Evolutionary conservation across 2,329 filamentous ascomycete species (phyloP), one percentile per base, ranked within the genome.

Genomic region (Pestalotiopsis sp.): DNA sequence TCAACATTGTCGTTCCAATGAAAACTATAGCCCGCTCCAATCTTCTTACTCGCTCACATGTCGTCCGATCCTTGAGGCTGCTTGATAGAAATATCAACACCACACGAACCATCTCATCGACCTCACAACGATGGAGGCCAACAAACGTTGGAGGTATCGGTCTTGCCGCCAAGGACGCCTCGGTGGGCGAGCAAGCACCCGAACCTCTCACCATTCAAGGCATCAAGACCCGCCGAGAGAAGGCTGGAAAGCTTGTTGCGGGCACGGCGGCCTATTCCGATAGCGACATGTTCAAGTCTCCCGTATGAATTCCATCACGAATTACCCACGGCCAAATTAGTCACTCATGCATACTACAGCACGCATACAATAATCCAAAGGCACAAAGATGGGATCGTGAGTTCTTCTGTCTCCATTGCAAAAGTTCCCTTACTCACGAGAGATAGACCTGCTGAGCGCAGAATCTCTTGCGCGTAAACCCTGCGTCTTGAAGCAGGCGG

Each of bases 301-400:
- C 89, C 67, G 90, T 93, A 80, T 74, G 87, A 76, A 67, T 36
- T 36, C 9, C 12, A 71, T 25, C 60, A 69, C 55, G 68, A 71
- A 36, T 70, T 70, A 66, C 80, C 81, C 69, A 72, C 57, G 62
- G 72, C 25, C 81, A 68, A 72, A 9, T 72, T 63, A 66, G 23
- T 58, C 14, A 52, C 45, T 68, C 9, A 64, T 45, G 65, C 68
- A 41, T 49, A 11, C 17, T 14, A 67, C 66, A 81, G 71, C 81
- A 89, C 78, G 75, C 80, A 38, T 79, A 84, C 72, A 76, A 86
- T 23, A 95, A 95, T 77, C 92, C 93, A 3, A 91, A 90, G 76
- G 92, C 95, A 3, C 94, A 91, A 79, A 84, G 90, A 79, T 98
- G 93, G 92, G 93, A 97, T 77, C 88, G 93, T 97, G 83, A 83